These are phyloP conservation scores for Prunus salicina DNA, from an alignment of 306 rosid genomes.

Conservation along the genomic window DNA sequence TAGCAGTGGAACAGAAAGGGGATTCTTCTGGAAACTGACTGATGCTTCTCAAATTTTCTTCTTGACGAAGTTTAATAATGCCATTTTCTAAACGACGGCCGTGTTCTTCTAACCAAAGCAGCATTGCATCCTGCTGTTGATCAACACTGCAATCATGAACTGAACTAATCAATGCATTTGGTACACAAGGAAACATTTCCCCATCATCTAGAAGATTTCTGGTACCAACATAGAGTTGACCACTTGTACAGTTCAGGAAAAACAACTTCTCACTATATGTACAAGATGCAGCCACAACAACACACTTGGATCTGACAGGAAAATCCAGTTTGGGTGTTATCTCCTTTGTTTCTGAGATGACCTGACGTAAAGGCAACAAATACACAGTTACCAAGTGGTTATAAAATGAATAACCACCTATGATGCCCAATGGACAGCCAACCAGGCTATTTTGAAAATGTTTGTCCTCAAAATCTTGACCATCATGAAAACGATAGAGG, in stretches of 20 bases:
- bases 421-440: conserved; percentile 62
- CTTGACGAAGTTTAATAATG: conserved; percentile 56
- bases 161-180: conserved; percentile 49
- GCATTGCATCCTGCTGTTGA: conserved; percentile 75
- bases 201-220: conserved; percentile 35
- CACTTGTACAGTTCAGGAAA: conserved; percentile 67
- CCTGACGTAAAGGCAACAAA: conserved; percentile 57
- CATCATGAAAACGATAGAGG: conserved; percentile 75
- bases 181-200: conserved; percentile 85
- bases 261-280: conserved; percentile 45
- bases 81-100: conserved; percentile 70
- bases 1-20: conserved; percentile 69
- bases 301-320: conserved; percentile 38
- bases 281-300: conserved; percentile 67
- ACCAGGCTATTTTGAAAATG: conserved; percentile 15
- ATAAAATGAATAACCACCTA: conserved; percentile 85
- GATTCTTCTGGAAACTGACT: conserved; percentile 72
- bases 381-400: conserved; percentile 51
- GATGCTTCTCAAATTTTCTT: conserved; percentile 42
- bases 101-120: conserved; percentile 93
- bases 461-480: conserved; percentile 51
- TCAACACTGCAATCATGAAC: conserved; percentile 34
- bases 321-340: conserved; percentile 28
- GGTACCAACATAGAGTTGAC: conserved; percentile 81
- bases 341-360: conserved; percentile 38